A percentile compares a stretch with the other conserved stretches of the same genome.
Evolutionary conservation across 176 grass and related monocot genomes (phyloP).

Genomic region (Areca catechu): DNA sequence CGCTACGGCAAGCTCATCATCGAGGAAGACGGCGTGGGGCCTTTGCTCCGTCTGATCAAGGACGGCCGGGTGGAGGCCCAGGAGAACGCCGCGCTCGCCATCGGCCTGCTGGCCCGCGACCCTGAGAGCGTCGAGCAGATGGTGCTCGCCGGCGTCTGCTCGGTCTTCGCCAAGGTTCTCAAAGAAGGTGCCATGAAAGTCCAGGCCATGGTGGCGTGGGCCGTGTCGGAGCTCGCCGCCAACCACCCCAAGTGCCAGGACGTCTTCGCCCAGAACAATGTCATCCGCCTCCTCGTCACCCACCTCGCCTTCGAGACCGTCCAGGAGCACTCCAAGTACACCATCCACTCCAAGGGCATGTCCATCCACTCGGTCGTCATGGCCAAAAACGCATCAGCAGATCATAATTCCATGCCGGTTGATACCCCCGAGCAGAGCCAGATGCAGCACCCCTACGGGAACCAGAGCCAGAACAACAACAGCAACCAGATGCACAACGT

Average conservation of each 20-base stretch:
- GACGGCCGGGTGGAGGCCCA: conserved; percentile 62
- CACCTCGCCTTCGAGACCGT: conserved; percentile 87
- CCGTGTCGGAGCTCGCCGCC: conserved; percentile 63
- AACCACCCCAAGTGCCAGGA: conserved; percentile 75
- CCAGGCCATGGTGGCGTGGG: conserved; percentile 65
- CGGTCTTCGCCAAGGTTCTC: conserved; percentile 63
- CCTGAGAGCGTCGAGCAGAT: conserved; percentile 62
- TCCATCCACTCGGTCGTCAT: conserved; percentile 69
- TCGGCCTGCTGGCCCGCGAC: conserved; percentile 60
- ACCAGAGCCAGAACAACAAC: conserved; percentile 23
- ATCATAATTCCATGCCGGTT: background rate
- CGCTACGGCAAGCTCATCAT: conserved; percentile 66
- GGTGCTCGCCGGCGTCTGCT: conserved; percentile 65
- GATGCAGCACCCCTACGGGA: conserved; percentile 23
- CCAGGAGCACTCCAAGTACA: conserved; percentile 95
- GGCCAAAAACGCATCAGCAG: conserved; percentile 10
- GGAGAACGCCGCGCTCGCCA: conserved; percentile 66
- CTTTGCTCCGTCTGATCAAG: conserved; percentile 63
- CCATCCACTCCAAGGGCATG: conserved; percentile 32
- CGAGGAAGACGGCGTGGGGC: conserved; percentile 80
- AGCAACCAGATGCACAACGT: conserved; percentile 32
- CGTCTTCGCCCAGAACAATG: conserved; percentile 67
- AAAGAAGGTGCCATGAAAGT: conserved; percentile 89
- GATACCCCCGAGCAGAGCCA: conserved; percentile 23
- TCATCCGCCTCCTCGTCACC: conserved; percentile 64